Percentiles rank a stretch among this genome's conserved stretches.
Conservation (phyloP, 148 eudicot genomes). For the Amaranthus cruentus region DNA sequence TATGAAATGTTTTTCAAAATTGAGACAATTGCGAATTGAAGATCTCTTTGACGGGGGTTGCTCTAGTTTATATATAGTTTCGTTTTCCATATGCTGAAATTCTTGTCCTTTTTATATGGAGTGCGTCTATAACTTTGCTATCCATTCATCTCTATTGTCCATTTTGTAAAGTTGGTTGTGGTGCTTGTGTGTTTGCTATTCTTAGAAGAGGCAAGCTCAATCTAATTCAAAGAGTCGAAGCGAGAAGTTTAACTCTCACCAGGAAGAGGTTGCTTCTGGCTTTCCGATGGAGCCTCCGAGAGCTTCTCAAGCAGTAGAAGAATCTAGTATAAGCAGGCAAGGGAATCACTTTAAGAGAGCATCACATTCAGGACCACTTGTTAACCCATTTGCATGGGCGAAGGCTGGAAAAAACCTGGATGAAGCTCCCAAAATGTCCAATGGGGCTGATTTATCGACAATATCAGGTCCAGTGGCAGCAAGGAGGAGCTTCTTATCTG, state of each 20-base stretch:
- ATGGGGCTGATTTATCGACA: conserved; percentile 47
- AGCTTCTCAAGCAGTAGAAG: conserved; percentile 58
- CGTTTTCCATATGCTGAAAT: too few species aligned
- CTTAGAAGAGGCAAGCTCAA: conserved; percentile 68
- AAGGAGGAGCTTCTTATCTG: conserved; percentile 54
- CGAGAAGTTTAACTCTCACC: conserved; percentile 82
- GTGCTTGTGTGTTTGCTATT: conserved; percentile 8
- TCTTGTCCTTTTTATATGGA: too few species aligned
- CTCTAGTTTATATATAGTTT: too few species aligned
- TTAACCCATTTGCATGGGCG: conserved; percentile 63
- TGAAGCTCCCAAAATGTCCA: conserved; percentile 59
- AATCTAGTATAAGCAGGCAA: conserved; percentile 34
- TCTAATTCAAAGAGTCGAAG: conserved; percentile 76
- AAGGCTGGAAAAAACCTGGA: conserved; percentile 62
- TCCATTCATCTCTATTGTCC: not conserved
- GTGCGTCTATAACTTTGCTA: too few species aligned
- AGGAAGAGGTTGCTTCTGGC: conserved; percentile 90
- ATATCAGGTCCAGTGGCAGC: conserved; percentile 46
- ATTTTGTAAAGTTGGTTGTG: not conserved
- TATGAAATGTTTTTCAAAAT: too few species aligned
- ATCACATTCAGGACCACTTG: conserved; percentile 92
- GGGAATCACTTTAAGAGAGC: conserved; percentile 53
- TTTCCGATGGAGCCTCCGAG: conserved; percentile 90
- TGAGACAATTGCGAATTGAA: too few species aligned
- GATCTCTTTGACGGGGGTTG: too few species aligned